Evolutionary conservation across 306 rosid species (phyloP), one percentile per base, ranked within the genome.

Genomic region (Quercus mongolica): DNA sequence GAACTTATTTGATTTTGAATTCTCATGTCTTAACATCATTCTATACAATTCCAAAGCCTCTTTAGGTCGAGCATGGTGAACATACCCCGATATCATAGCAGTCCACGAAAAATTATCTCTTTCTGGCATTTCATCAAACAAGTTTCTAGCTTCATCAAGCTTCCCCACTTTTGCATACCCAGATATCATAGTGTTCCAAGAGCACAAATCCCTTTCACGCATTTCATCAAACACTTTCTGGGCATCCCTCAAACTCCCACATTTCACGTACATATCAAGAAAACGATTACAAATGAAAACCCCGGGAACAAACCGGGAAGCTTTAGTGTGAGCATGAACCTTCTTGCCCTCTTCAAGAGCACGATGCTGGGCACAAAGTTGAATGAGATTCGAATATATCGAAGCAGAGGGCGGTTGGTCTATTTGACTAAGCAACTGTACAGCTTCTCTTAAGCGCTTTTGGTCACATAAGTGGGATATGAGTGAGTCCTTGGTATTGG

Each of bases 1-100:
- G 59, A 82, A 91, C 73, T 86, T 87, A 76, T 88, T 87, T 5
- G 82, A 82, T 54, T 86, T 85, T 1, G 86, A 88, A 74, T 76
- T 73, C n/a, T 84, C 90, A 21, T 56, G 79, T 35, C 38, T 79
- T 70, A 85, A 93, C 94, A 88, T 89, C 76, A 51, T 30, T 73
- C 89, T 89, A 79, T 83, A 91, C 87, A 91, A 89, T 35, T 82
- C 84, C 72, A 91, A 61, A 28, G 94, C 92, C 52, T 88, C 94
- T 85, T 51, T 52, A 6, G 88, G 89, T 56, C 63, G 76, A 23
- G 65, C 76, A 26, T 76, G 82, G 69, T 49, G 76, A 7, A 78
- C 84, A 19, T 64, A 83, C 59, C 73, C 49, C 0, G 87, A 83
- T 70, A 79, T 79, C 76, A 73, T 57, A 49, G 76, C 59, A 21